These are phyloP conservation scores for Diphasiastrum complanatum DNA, from an alignment of 83 land plant genomes.

Conservation along the genomic window DNA sequence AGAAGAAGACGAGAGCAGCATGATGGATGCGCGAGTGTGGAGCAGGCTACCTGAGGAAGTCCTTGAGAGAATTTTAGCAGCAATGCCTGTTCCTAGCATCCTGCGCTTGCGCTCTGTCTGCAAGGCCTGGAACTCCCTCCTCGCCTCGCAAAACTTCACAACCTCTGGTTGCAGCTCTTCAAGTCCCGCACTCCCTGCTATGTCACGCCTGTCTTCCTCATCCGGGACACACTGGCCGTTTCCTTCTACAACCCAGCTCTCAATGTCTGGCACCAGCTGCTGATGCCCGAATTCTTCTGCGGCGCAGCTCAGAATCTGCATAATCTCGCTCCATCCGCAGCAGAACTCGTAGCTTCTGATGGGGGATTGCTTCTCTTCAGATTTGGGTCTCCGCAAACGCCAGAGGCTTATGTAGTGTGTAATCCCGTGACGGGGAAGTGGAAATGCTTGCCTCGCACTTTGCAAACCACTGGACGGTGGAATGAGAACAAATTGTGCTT, in stretches of 20 bases:
- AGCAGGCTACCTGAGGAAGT: not conserved
- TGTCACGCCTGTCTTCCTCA: not conserved
- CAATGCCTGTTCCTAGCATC: conserved; percentile 1
- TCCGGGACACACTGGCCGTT: not conserved
- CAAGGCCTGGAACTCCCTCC: conserved; percentile 9
- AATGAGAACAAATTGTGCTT: too few species aligned
- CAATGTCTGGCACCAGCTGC: not conserved
- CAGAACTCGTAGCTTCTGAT: not conserved
- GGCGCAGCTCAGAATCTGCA: not conserved
- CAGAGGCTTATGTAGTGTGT: conserved; percentile 5
- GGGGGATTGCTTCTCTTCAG: conserved; percentile 11
- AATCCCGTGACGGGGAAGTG: conserved; percentile 11
- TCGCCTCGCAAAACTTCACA: not conserved
- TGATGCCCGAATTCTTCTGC: not conserved
- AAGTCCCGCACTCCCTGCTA: conserved; percentile 6
- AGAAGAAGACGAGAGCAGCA: too few species aligned
- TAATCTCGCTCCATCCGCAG: not conserved
- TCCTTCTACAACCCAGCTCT: not conserved
- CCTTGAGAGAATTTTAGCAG: conserved; percentile 5
- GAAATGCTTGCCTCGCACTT: conserved; percentile 12
- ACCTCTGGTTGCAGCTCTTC: not conserved
- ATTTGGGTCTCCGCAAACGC: conserved; percentile 1
- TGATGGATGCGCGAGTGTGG: conserved; percentile 8
- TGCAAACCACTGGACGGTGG: too few species aligned
- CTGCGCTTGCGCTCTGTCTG: conserved; percentile 4